Conservation (phyloP, 257 asterid genomes). For the Rauvolfia tetraphylla region DNA sequence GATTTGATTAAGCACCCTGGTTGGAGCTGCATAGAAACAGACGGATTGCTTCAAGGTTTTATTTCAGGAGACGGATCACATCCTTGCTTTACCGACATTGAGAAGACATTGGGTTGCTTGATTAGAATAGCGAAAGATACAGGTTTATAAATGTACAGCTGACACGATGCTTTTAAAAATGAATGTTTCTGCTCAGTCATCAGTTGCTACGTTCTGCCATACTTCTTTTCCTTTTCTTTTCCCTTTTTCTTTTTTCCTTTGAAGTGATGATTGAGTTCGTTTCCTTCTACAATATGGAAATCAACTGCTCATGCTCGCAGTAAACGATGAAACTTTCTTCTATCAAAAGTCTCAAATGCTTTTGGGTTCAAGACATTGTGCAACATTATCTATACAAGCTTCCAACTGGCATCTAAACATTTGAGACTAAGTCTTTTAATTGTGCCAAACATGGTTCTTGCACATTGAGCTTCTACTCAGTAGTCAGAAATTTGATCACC, state of each 20-base stretch:
- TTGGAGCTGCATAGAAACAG: slow-evolving; percentile 47
- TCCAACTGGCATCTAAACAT: background rate
- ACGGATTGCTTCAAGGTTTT: slow-evolving; percentile 34
- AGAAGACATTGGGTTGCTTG: slow-evolving; percentile 10
- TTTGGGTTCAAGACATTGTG: background rate
- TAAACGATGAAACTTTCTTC: background rate
- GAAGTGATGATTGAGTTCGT: background rate
- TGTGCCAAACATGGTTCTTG: background rate
- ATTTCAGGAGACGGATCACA: slow-evolving; percentile 44
- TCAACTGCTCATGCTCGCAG: background rate
- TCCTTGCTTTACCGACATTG: slow-evolving; percentile 23
- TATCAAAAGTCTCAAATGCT: background rate
- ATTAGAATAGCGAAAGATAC: background rate
- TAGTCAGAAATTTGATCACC: background rate
- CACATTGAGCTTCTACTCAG: background rate
- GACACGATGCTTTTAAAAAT: background rate
- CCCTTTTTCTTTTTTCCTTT: too few species aligned
- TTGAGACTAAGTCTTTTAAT: background rate
- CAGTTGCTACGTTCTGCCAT: background rate
- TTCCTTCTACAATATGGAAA: background rate
- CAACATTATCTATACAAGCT: background rate
- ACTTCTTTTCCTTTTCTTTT: too few species aligned
- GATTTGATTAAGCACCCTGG: slow-evolving; percentile 41
- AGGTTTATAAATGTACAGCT: background rate
- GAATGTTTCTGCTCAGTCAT: background rate